These are phyloP conservation scores for Puccinia triticina DNA, from an alignment of 1,284 basidiomycete species.

Conservation along the genomic window DNA sequence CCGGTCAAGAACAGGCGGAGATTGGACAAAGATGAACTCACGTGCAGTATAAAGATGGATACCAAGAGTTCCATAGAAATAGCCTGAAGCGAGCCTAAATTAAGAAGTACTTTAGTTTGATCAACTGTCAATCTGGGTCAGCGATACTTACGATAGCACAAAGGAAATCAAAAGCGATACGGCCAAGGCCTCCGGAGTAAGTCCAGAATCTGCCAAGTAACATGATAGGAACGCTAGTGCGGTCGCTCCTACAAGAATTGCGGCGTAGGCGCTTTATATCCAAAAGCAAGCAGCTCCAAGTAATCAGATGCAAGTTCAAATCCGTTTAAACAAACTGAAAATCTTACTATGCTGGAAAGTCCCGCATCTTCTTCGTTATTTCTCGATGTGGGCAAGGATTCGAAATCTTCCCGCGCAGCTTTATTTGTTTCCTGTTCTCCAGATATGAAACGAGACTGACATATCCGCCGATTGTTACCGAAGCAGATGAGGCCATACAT, in stretches of 20 bases:
- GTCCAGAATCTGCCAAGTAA: conserved; percentile 36
- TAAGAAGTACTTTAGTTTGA: neutral
- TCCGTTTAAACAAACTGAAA: neutral
- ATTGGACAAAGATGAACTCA: neutral
- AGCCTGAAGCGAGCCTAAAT: conserved; percentile 44
- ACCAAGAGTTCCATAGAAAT: conserved; percentile 43
- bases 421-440: conserved; percentile 4
- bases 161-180: conserved; percentile 21
- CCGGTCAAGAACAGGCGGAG: neutral
- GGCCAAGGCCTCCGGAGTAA: conserved; percentile 13
- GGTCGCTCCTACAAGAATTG: conserved; percentile 4
- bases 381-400: conserved; percentile 38
- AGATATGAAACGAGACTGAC: neutral
- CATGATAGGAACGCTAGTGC: conserved; percentile 30
- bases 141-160: conserved; percentile 13
- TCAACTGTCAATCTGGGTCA: neutral
- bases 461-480: conserved; percentile 19
- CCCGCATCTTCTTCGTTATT: conserved; percentile 29
- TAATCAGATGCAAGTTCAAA: neutral
- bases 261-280: conserved; percentile 20
- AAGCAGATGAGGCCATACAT: conserved; percentile 24
- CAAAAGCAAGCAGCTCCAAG: neutral
- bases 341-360: conserved; percentile 42
- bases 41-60: conserved; percentile 14
- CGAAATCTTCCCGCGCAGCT: conserved; percentile 1